Evolutionary conservation across 306 rosid species (phyloP), one percentile per base, ranked within the genome.

Genomic region (Casuarina equisetifolia): DNA sequence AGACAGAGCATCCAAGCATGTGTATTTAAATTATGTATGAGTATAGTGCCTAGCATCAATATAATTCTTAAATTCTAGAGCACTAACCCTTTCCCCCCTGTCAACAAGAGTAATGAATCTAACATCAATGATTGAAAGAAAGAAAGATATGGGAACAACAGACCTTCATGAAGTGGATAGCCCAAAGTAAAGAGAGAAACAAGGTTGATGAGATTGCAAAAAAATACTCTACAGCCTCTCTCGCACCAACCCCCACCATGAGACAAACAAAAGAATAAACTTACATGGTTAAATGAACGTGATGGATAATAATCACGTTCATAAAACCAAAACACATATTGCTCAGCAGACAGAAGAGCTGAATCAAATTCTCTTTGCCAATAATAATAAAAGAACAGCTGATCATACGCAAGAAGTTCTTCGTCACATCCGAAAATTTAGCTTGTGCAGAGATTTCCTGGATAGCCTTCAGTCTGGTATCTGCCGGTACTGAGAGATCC

Each of bases 381-480:
- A 46, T 43, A 50, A 12, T 25, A 25, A 25, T 25, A 25, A 54
- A 76, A 25, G 35, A 9, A 64, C n/a, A 66, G 73, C 44, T 71
- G 64, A 77, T 64, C 85, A 75, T 89, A 95, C 99, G 88, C 79
- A 92, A 88, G 81, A 95, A 95, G 83, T 86, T 92, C 87, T 86
- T 88, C 6, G 93, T 84, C 74, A 85, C 38, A 2, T 95, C 96
- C 59, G 96, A 86, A 83, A 91, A 85, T 88, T 92, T 95, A 51
- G 96, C 96, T 78, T 87, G 74, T 43, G 67, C 79, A 20, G 76
- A 52, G 76, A 95, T 81, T 9, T 89, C 97, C 66, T 82, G 61
- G 69, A 95, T 72, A 67, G 83, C 91, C 50, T 88, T 86, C 66
- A 89, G 77, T 82, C 94, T 88, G 74, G 83, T 80, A 54, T 78